Conservation (phyloP, 163 green algal genomes). For the Chloromonas sp. region DNA sequence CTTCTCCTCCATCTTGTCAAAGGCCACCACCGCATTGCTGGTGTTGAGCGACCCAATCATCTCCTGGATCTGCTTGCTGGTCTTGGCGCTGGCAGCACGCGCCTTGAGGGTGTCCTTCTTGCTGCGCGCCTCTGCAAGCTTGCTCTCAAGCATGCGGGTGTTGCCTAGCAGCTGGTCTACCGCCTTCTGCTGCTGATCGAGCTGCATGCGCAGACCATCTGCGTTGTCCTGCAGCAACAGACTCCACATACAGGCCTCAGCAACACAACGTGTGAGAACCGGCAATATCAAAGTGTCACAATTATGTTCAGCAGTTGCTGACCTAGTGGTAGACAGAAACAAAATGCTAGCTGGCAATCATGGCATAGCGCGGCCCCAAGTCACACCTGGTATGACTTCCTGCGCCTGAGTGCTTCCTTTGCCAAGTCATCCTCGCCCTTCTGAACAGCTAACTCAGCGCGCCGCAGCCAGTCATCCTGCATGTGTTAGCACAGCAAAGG, state of each 20-base stretch:
- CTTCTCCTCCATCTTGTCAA: slow-evolving; percentile 80
- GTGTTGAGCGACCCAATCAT: slow-evolving; percentile 76
- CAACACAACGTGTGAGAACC: neutral
- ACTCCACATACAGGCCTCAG: neutral
- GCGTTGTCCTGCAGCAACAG: neutral
- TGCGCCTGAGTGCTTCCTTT: slow-evolving; percentile 85
- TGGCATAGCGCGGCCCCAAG: too few relatives aligned
- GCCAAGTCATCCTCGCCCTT: slow-evolving; percentile 96
- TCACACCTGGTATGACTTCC: slow-evolving; percentile 74
- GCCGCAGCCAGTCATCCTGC: slow-evolving; percentile 77
- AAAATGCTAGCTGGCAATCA: too few relatives aligned
- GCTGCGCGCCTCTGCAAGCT: slow-evolving; percentile 89
- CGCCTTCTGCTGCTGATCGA: slow-evolving; percentile 65
- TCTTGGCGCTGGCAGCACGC: slow-evolving; percentile 83
- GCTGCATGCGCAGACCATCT: neutral
- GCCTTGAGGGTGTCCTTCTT: slow-evolving; percentile 99
- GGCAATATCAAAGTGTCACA: neutral
- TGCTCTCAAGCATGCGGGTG: slow-evolving; percentile 60
- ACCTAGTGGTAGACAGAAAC: neutral
- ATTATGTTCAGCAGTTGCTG: neutral
- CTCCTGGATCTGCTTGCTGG: slow-evolving; percentile 74
- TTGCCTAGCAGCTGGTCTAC: slow-evolving; percentile 89
- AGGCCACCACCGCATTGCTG: slow-evolving; percentile 79
- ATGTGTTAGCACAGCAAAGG: neutral
- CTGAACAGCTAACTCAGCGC: slow-evolving; percentile 88